Evolutionary conservation across 768 basidiomycete genomes (phyloP).

Genomic region (Candolleomyces efflorescens): DNA sequence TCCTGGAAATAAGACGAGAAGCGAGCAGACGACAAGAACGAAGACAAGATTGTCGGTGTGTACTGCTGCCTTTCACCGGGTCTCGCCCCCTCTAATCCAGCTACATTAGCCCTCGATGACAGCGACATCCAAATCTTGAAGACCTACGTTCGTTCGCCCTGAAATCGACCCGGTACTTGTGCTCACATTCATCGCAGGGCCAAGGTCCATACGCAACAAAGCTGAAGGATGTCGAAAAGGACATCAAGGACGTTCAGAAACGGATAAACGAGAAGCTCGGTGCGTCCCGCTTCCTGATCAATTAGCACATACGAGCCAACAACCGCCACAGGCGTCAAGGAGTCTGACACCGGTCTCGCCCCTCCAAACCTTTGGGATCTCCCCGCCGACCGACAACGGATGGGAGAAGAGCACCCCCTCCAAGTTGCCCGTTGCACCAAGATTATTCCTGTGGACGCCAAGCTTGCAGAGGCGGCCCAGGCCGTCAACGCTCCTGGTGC

Average conservation of each 20-base stretch:
- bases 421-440: slow-evolving; percentile 99
- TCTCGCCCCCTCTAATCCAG: slow-evolving; percentile 9
- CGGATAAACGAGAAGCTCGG: slow-evolving; percentile 98
- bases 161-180: neutral
- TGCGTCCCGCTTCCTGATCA: slow-evolving; percentile 19
- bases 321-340: slow-evolving; percentile 72
- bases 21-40: slow-evolving; percentile 80
- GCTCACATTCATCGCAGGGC: slow-evolving; percentile 49
- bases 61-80: slow-evolving; percentile 8
- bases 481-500: slow-evolving; percentile 77
- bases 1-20: slow-evolving; percentile 60
- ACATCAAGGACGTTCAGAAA: slow-evolving; percentile 95
- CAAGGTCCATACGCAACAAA: slow-evolving; percentile 95
- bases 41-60: slow-evolving; percentile 89
- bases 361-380: slow-evolving; percentile 98
- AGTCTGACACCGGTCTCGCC: slow-evolving; percentile 96
- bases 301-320: slow-evolving; percentile 6
- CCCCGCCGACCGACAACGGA: slow-evolving; percentile 85
- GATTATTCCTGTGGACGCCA: slow-evolving; percentile 83
- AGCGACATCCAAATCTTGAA: slow-evolving; percentile 99
- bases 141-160: slow-evolving; percentile 70
- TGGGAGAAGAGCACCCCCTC: slow-evolving; percentile 88
- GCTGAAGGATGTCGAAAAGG: slow-evolving; percentile 84
- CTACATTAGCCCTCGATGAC: slow-evolving; percentile 78
- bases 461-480: slow-evolving; percentile 71